Evolutionary conservation across 108 stramenopile species (phyloP).

Genomic region (Epithemia pelagica): DNA sequence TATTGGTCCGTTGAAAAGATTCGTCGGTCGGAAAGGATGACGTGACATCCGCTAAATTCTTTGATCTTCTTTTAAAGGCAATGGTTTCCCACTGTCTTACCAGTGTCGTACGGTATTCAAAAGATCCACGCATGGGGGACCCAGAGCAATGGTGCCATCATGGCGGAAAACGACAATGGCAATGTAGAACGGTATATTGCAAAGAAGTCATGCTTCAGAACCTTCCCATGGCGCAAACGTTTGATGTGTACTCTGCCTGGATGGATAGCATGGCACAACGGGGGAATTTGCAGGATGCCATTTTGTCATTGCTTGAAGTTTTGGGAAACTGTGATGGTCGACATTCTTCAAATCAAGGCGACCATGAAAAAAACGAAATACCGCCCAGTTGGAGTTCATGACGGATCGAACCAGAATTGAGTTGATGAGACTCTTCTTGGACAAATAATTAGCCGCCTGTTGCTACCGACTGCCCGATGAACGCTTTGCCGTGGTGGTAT

Average conservation of each 20-base stretch:
- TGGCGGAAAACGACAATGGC: neutral
- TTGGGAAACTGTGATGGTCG: neutral
- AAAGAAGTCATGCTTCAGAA: neutral
- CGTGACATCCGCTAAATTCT: too few species aligned
- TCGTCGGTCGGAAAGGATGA: too few species aligned
- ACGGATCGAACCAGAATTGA: neutral
- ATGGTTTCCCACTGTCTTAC: too few species aligned
- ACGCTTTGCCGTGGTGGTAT: neutral
- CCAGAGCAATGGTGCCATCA: too few species aligned
- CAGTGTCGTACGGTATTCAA: too few species aligned
- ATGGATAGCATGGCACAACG: neutral
- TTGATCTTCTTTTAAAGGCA: too few species aligned
- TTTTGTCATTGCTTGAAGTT: neutral
- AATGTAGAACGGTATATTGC: neutral
- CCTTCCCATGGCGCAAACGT: neutral
- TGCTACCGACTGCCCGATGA: neutral
- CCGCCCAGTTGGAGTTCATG: neutral
- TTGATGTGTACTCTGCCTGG: neutral
- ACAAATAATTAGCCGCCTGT: neutral
- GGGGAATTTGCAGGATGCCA: neutral
- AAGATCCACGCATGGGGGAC: too few species aligned
- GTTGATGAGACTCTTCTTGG: neutral
- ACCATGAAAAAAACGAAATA: neutral
- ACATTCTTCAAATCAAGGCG: neutral
- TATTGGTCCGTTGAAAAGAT: too few species aligned